Percentiles rank a stretch among this genome's conserved stretches.
Evolutionary conservation across 106 monocot species (phyloP).

Genomic region (Platanthera zijinensis): DNA sequence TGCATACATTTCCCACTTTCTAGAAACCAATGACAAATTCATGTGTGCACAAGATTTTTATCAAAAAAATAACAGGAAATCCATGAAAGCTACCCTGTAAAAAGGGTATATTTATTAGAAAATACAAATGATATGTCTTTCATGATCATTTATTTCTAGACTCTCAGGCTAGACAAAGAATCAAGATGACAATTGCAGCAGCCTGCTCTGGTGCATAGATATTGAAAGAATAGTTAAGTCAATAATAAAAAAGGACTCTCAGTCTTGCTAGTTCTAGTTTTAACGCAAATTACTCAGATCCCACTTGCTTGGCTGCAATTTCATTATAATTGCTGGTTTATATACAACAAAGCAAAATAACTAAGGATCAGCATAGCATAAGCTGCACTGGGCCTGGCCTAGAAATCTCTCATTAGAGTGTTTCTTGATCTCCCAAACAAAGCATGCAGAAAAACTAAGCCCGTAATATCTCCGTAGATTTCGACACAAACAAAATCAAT

Average conservation of each 20-base stretch:
- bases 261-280: not conserved
- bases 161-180: not conserved
- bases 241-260: not conserved
- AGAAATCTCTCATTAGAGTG: not conserved
- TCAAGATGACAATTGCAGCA: not conserved
- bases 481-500: not conserved
- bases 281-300: not conserved
- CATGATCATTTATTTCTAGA: not conserved
- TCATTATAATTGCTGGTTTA: not conserved
- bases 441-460: not conserved
- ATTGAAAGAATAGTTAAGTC: too few relatives aligned
- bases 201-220: not conserved
- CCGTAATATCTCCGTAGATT: not conserved
- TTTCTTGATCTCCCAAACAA: not conserved
- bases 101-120: not conserved
- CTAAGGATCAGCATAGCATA: not conserved
- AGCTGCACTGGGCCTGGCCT: not conserved
- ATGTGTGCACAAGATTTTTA: not conserved
- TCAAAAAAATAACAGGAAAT: not conserved
- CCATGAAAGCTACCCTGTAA: not conserved
- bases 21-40: not conserved
- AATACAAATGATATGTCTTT: not conserved
- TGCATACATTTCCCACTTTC: not conserved
- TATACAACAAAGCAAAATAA: not conserved
- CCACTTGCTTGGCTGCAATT: not conserved